Base-by-base conservation (phyloP, 106 monocot species). In the Dioscorea dumetorum region DNA sequence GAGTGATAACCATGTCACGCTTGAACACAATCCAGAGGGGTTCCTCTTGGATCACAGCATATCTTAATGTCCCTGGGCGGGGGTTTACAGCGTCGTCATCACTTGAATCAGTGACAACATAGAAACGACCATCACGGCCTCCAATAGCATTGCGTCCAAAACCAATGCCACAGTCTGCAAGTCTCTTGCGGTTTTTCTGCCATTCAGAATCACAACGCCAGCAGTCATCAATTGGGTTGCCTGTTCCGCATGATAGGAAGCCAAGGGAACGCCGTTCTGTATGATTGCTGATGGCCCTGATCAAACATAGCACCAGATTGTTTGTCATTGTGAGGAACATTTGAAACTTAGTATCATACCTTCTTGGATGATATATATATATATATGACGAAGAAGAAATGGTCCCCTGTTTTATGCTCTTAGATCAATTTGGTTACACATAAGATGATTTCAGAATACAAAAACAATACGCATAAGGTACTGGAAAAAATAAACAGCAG, bases 151-250 rank as follows among this genome's bases (percentile, higher is more conserved):
- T 52, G 17, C 71, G 71, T 12, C 71, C 66, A 17, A 66, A 66
- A 10, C 66, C 66, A 19, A 66, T 66, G 22, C 49, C 66, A 17
- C 66, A 66, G 61, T 71, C 71, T 8, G 71, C 71, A 0, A 71
- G 62, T 18, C 61, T 60, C 62, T 62, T 71, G 18, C 71, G 71
- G 51, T 62, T 13, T 2, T 18, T 5, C 17, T 62, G 71, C 71
- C 71, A 71, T 8, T 49, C 50, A 0, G 71, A 50, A 22, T 71
- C 71, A 61, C 71, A 71, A 16, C 71, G 71, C 71, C 71, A 71
- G 61, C 71, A 71, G 50, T 71, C 71, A 22, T 71, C 71, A 61
- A 71, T 71, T 15, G 71, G 71, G 61, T 66, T 66, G 50, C 66
- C 66, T 22, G 66, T 66, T 20, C 66, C 66, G 20, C 66, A 66